These are phyloP conservation scores for Trypanosoma grayi DNA, from an alignment of 208 protist species.

Conservation along the genomic window DNA sequence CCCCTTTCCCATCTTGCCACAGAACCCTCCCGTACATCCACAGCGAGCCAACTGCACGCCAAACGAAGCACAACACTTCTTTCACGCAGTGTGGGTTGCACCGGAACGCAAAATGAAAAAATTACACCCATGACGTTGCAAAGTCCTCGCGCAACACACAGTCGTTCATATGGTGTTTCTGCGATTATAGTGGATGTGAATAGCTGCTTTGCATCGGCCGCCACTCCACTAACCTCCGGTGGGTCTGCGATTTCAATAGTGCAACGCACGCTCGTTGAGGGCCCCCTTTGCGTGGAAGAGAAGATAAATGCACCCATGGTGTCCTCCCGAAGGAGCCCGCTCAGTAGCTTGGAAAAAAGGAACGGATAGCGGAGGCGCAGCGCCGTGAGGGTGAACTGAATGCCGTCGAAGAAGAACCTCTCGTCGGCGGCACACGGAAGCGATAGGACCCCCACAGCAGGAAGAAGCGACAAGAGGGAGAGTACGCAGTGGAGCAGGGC, in stretches of 20 bases:
- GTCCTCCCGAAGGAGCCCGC: constrained; percentile 8
- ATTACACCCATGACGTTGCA: constrained; percentile 19
- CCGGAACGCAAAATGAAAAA: constrained; percentile 3
- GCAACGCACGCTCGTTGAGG: constrained; percentile 7
- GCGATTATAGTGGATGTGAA: constrained; percentile 15
- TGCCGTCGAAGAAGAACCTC: constrained; percentile 8
- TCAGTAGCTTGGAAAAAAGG: constrained; percentile 10
- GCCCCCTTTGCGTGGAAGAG: not conserved
- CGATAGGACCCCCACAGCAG: constrained; percentile 24
- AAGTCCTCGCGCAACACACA: constrained; percentile 21
- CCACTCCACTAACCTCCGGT: not conserved
- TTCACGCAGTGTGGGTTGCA: constrained; percentile 15
- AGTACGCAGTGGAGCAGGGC: constrained; percentile 49
- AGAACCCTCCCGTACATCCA: constrained; percentile 6
- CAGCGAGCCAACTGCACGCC: constrained; percentile 22
- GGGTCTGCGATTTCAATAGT: constrained; percentile 8
- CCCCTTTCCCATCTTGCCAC: not conserved
- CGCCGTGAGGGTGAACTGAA: constrained; percentile 12
- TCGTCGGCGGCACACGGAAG: not conserved
- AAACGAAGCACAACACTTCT: constrained; percentile 17
- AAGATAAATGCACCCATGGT: constrained; percentile 28
- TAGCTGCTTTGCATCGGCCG: not conserved
- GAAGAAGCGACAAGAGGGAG: constrained; percentile 55
- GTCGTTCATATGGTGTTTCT: constrained; percentile 14
- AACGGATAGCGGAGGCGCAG: constrained; percentile 10